Conservation (phyloP, 164 flowering plant species). For the Nelumbo lutea region DNA sequence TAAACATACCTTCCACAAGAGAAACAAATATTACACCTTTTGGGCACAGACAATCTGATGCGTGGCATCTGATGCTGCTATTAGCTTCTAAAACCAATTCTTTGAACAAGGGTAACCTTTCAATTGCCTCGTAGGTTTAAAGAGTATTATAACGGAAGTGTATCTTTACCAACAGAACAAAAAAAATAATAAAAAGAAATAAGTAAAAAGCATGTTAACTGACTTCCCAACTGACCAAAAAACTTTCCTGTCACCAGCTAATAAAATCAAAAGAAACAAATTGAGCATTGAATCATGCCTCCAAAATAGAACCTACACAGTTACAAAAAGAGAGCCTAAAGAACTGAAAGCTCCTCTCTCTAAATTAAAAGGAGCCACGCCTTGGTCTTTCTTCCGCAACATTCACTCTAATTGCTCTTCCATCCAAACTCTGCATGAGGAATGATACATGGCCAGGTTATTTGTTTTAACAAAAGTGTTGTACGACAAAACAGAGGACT, state of each 20-base stretch:
- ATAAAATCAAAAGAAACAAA: slow-evolving; percentile 3
- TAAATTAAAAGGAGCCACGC: slow-evolving; percentile 24
- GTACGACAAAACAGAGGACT: too few species aligned
- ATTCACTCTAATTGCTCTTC: slow-evolving; percentile 64
- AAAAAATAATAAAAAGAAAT: neutral
- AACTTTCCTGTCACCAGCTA: slow-evolving; percentile 6
- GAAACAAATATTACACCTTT: too few species aligned
- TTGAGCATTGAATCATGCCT: neutral
- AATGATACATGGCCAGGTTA: neutral
- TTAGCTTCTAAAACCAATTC: too few species aligned
- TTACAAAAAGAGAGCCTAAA: slow-evolving; percentile 5
- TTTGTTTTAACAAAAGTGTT: neutral
- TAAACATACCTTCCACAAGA: too few species aligned
- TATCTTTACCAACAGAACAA: neutral
- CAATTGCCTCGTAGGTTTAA: too few species aligned
- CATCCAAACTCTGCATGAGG: slow-evolving; percentile 60
- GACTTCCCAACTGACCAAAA: neutral
- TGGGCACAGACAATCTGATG: too few species aligned
- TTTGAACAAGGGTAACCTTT: too few species aligned
- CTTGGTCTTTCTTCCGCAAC: slow-evolving; percentile 59
- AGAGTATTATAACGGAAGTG: too few species aligned
- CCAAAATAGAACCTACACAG: neutral
- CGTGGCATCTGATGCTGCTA: too few species aligned
- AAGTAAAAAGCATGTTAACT: neutral
- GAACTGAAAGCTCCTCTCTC: neutral